Conservation (phyloP, 2,329 filamentous ascomycete species). For the Endoconidiophora polonica region DNA sequence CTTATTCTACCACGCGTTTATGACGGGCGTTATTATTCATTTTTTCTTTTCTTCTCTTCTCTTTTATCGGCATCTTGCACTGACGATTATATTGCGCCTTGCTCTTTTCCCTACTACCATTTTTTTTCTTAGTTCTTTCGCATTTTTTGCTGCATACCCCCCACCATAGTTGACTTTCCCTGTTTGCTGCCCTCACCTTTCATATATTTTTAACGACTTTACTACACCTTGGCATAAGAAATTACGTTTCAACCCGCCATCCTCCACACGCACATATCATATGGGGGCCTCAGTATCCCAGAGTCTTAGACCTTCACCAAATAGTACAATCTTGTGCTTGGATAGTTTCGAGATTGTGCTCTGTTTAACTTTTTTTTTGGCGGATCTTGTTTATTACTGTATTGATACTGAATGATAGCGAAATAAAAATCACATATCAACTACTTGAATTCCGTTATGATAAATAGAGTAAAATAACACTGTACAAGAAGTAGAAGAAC, state of each 20-base stretch:
- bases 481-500: no score
- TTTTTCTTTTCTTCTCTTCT: no score
- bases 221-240: no score
- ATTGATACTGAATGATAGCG: background rate
- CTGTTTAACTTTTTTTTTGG: conserved; percentile 4
- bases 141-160: background rate
- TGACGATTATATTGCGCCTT: no score
- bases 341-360: background rate
- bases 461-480: background rate
- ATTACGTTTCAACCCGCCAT: background rate
- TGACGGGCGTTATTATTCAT: no score
- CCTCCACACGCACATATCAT: background rate
- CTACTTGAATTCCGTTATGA: background rate
- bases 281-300: conserved; percentile 1
- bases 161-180: background rate
- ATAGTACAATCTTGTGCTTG: background rate
- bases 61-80: no score
- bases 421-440: background rate
- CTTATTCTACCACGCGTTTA: no score
- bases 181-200: background rate
- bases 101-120: background rate
- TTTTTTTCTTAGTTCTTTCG: conserved; percentile 1
- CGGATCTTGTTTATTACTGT: background rate
- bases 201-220: no score
- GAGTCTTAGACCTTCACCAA: background rate